A percentile compares a stretch with the other conserved stretches of the same genome.
These are phyloP conservation scores for Garcileccinum viscosum DNA, from an alignment of 1,284 basidiomycete genomes.

Conservation along the genomic window DNA sequence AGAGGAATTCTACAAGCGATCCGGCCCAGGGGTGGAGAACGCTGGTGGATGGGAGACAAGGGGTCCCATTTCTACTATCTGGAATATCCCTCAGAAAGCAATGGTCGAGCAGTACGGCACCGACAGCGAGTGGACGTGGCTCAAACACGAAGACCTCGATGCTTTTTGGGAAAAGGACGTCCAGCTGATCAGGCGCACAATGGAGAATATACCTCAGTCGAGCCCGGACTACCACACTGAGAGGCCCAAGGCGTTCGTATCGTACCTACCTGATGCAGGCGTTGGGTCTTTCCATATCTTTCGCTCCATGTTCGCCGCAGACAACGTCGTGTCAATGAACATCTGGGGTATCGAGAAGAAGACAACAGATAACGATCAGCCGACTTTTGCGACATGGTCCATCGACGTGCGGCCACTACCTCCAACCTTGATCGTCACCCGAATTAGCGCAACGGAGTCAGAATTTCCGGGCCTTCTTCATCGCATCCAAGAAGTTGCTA, in stretches of 20 bases:
- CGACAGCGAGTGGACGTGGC: slow-evolving; percentile 34
- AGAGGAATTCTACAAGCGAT: slow-evolving; percentile 53
- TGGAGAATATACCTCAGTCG: slow-evolving; percentile 19
- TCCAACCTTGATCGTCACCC: slow-evolving; percentile 55
- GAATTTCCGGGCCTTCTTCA: slow-evolving; percentile 49
- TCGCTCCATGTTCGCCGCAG: slow-evolving; percentile 20
- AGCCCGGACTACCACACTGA: slow-evolving; percentile 11
- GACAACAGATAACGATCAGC: slow-evolving; percentile 11
- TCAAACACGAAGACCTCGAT: slow-evolving; percentile 19
- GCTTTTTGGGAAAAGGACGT: slow-evolving; percentile 24
- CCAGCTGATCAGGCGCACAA: slow-evolving; percentile 34
- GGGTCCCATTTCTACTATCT: slow-evolving; percentile 50
- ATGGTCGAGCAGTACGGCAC: neutral
- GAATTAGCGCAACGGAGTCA: slow-evolving; percentile 46
- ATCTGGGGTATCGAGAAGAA: slow-evolving; percentile 48
- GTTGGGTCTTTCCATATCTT: slow-evolving; percentile 25
- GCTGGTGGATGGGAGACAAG: slow-evolving; percentile 56
- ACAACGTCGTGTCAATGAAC: slow-evolving; percentile 23
- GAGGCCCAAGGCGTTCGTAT: slow-evolving; percentile 19
- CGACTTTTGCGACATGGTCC: slow-evolving; percentile 59
- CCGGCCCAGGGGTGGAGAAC: slow-evolving; percentile 45
- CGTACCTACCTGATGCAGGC: slow-evolving; percentile 28
- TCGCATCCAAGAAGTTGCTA: slow-evolving; percentile 47
- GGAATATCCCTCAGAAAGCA: slow-evolving; percentile 38
- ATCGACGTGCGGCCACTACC: slow-evolving; percentile 47